Evolutionary conservation across 1,139 yeast species (phyloP).

Genomic region (Taphrina confusa): DNA sequence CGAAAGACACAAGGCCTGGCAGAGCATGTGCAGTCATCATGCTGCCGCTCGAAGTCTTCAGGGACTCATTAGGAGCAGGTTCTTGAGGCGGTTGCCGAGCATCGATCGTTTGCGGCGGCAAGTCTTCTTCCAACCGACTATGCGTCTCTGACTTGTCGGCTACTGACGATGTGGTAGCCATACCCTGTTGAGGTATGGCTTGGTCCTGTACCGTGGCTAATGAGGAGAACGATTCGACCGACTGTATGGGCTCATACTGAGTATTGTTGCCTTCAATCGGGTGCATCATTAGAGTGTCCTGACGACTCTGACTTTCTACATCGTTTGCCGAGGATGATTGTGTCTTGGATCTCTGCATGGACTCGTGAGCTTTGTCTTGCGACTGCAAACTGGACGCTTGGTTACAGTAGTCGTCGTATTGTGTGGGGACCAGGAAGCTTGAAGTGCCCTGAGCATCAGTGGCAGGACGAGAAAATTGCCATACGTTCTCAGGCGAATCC

Average conservation of each 20-base stretch:
- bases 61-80: not conserved
- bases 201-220: not conserved
- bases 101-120: not conserved
- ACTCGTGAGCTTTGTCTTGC: not conserved
- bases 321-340: not conserved
- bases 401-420: conserved; percentile 1
- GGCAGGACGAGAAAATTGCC: conserved; percentile 4
- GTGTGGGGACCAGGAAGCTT: not conserved
- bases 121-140: not conserved
- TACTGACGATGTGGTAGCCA: not conserved
- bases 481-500: conserved; percentile 2
- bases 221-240: not conserved
- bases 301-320: not conserved
- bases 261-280: not conserved
- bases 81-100: not conserved
- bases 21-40: no score
- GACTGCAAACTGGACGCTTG: not conserved
- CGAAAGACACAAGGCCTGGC: conserved; percentile 4
- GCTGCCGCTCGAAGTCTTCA: not conserved
- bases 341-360: not conserved
- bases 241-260: not conserved
- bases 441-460: not conserved
- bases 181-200: not conserved
- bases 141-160: no score
- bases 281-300: not conserved